Conservation (phyloP, 1,284 basidiomycete species). For the Cystobasidium sp. region DNA sequence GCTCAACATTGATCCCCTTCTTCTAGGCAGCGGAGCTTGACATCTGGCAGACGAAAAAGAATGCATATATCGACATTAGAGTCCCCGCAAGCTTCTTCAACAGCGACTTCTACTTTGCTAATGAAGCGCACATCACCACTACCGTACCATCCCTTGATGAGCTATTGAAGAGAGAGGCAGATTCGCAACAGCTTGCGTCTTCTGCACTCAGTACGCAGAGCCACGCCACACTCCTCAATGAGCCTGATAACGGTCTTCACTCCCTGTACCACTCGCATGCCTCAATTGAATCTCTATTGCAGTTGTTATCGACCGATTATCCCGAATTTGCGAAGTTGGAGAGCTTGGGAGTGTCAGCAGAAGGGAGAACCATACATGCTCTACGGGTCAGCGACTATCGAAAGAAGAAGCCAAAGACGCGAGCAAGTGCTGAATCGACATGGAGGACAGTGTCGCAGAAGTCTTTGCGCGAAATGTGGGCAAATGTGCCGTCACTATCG, state of each 20-base stretch:
- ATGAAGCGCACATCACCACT: neutral
- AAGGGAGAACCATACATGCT: constrained; percentile 45
- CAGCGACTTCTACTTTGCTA: neutral
- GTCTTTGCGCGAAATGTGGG: neutral
- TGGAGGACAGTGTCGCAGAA: constrained; percentile 12
- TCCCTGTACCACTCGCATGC: constrained; percentile 48
- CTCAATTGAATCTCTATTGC: constrained; percentile 41
- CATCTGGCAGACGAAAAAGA: constrained; percentile 17
- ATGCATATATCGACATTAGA: constrained; percentile 6
- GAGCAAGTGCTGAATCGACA: neutral
- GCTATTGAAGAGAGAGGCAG: neutral
- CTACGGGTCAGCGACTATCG: constrained; percentile 44
- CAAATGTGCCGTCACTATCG: neutral
- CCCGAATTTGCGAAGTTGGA: constrained; percentile 43
- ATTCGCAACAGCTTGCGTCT: neutral
- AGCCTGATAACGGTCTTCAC: constrained; percentile 44
- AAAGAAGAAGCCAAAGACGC: constrained; percentile 26
- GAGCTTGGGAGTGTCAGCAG: constrained; percentile 44
- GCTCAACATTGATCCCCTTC: neutral
- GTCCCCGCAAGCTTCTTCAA: constrained; percentile 1
- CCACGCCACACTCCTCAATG: neutral
- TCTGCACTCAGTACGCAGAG: neutral
- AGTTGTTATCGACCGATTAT: constrained; percentile 36
- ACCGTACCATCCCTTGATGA: neutral
- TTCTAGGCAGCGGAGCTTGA: constrained; percentile 17